These are phyloP conservation scores for Akanthomyces muscarius DNA, from an alignment of 2,329 filamentous ascomycete genomes.

Conservation along the genomic window DNA sequence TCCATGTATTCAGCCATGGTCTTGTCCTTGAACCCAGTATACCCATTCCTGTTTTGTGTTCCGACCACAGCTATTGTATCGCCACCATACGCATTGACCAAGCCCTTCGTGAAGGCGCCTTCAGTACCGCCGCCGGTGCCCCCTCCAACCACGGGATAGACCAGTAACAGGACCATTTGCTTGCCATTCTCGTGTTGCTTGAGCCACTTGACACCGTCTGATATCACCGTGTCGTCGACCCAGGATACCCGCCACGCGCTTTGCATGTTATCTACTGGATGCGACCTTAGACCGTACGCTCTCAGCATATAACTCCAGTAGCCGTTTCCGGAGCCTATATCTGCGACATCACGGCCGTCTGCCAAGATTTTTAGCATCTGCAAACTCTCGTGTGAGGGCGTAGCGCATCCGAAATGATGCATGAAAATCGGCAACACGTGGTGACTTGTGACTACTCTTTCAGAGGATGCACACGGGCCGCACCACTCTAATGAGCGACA, in stretches of 20 bases:
- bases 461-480: constrained; percentile 52
- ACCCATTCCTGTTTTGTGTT: constrained; percentile 71
- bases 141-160: constrained; percentile 67
- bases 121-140: constrained; percentile 61
- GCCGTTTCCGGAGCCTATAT: constrained; percentile 68
- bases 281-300: constrained; percentile 49
- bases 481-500: constrained; percentile 62
- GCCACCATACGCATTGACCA: constrained; percentile 59
- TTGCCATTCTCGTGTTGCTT: constrained; percentile 43
- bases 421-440: constrained; percentile 69
- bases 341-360: constrained; percentile 52
- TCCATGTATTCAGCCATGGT: constrained; percentile 65
- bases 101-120: constrained; percentile 58
- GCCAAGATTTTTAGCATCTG: constrained; percentile 55
- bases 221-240: constrained; percentile 61
- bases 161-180: constrained; percentile 60
- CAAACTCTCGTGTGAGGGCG: constrained; percentile 64
- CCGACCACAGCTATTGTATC: constrained; percentile 67
- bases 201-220: constrained; percentile 59
- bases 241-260: constrained; percentile 66
- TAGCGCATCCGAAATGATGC: constrained; percentile 74
- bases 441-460: constrained; percentile 54
- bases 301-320: constrained; percentile 74
- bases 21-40: constrained; percentile 62
- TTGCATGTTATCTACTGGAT: constrained; percentile 63